These are phyloP conservation scores for Ephemerocybe angulata DNA, from an alignment of 768 basidiomycete species.

Conservation along the genomic window DNA sequence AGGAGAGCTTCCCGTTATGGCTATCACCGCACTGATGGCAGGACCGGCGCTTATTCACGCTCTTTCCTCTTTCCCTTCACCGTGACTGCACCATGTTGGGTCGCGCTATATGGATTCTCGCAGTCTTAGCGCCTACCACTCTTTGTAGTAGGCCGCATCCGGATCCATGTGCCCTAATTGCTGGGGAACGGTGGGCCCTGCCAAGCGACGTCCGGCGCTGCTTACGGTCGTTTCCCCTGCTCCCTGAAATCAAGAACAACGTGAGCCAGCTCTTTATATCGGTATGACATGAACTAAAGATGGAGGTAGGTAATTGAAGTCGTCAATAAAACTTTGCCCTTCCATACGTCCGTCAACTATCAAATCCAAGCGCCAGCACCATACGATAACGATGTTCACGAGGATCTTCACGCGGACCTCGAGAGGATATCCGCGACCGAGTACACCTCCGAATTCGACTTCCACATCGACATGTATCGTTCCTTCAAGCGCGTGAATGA, in stretches of 20 bases:
- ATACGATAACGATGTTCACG: conserved; percentile 52
- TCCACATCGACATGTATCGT: conserved; percentile 52
- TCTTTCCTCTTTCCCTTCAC: background rate
- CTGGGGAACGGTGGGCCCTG: conserved; percentile 52
- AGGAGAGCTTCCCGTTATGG: conserved; percentile 1
- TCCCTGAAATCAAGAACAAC: conserved; percentile 45
- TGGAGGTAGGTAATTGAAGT: conserved; percentile 48
- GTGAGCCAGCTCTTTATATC: conserved; percentile 26
- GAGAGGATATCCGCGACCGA: conserved; percentile 39
- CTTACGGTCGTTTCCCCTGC: conserved; percentile 45
- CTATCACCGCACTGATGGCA: background rate
- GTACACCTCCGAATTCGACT: conserved; percentile 51
- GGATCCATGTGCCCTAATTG: conserved; percentile 52
- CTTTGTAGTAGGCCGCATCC: background rate
- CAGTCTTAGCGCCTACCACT: background rate
- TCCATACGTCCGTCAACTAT: conserved; percentile 63
- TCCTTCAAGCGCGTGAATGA: conserved; percentile 55
- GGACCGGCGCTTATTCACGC: background rate
- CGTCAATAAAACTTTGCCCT: conserved; percentile 52
- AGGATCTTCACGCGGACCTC: conserved; percentile 49
- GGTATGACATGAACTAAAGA: background rate
- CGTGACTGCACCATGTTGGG: background rate
- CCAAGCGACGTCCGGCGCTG: conserved; percentile 51
- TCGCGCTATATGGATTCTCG: background rate
- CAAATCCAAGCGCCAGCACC: conserved; percentile 52